phyloP scores from a whole-genome alignment of 768 basidiomycete genomes.

The Paxillus involutus region DNA sequence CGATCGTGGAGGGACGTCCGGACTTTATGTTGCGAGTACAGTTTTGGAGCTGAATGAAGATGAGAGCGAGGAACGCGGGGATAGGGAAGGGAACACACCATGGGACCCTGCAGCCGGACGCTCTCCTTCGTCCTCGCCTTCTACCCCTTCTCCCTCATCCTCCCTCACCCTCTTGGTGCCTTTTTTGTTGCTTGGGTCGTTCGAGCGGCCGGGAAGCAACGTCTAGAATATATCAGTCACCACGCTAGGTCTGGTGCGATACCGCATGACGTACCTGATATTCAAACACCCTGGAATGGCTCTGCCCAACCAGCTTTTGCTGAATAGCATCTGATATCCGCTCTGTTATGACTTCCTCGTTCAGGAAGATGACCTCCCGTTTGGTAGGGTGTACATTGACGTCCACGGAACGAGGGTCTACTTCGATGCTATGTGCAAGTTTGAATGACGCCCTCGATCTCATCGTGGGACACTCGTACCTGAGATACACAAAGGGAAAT shows the following conservation, averaged over 20 bases:
- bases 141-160: conserved; percentile 32
- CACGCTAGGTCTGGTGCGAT: background rate
- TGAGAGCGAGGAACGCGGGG: conserved; percentile 4
- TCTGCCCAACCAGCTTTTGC: conserved; percentile 56
- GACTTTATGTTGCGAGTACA: conserved; percentile 85
- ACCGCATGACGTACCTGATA: conserved; percentile 52
- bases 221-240: conserved; percentile 41
- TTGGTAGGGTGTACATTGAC: conserved; percentile 99
- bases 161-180: conserved; percentile 37
- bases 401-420: conserved; percentile 87
- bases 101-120: conserved; percentile 23
- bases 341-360: conserved; percentile 86
- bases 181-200: conserved; percentile 23
- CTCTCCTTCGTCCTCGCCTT: conserved; percentile 27
- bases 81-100: conserved; percentile 16
- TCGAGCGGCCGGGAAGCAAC: conserved; percentile 53
- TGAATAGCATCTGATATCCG: conserved; percentile 74
- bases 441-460: background rate
- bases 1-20: conserved; percentile 85
- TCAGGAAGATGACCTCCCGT: conserved; percentile 90
- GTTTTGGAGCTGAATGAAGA: conserved; percentile 39
- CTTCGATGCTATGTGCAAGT: conserved; percentile 55
- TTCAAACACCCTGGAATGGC: conserved; percentile 67
- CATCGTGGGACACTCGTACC: conserved; percentile 47
- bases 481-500: conserved; percentile 90